Evolutionary conservation across 257 asterid genomes (phyloP).

Genomic region (Solanum pimpinellifolium): DNA sequence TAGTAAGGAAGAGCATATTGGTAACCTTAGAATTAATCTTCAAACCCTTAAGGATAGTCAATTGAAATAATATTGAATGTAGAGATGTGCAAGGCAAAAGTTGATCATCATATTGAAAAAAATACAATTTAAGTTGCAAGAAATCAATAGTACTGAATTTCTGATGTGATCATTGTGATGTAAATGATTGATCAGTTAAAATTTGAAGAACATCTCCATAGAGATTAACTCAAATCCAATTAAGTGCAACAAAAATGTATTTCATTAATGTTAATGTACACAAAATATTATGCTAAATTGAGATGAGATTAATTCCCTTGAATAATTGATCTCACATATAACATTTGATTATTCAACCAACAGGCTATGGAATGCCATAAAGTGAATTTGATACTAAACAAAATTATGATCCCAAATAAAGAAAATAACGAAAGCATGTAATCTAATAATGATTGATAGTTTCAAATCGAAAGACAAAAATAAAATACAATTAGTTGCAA

Average conservation of each 20-base stretch:
- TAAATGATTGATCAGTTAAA: neutral
- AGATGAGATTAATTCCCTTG: no score
- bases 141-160: neutral
- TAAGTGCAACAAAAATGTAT: neutral
- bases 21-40: no score
- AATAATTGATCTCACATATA: no score
- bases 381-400: no score
- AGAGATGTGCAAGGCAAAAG: neutral
- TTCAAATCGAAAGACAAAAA: neutral
- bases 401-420: neutral
- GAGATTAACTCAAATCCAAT: neutral
- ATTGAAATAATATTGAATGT: neutral
- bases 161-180: neutral
- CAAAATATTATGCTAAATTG: neutral
- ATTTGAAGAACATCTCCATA: neutral
- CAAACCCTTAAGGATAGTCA: no score
- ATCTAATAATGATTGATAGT: no score
- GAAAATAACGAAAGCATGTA: neutral
- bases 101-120: neutral
- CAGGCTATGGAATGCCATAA: no score
- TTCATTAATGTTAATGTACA: neutral
- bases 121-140: neutral
- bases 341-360: no score
- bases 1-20: no score
- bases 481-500: no score